These are phyloP conservation scores for Arthrocladium fulminans DNA, from an alignment of 2,329 filamentous ascomycete genomes.

Conservation along the genomic window DNA sequence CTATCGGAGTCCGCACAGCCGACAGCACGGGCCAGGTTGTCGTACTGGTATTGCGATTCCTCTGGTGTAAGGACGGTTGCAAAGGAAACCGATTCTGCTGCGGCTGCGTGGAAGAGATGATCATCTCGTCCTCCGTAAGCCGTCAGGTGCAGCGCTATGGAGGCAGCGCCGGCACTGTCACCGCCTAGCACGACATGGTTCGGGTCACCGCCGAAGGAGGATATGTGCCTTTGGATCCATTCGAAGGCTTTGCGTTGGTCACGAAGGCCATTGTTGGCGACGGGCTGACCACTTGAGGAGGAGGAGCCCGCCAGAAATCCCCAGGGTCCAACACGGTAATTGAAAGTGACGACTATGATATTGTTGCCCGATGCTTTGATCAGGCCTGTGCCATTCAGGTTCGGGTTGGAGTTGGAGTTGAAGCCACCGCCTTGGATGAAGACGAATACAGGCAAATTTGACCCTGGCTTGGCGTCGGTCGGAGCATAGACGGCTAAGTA, in stretches of 20 bases:
- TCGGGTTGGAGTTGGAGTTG: slow-evolving; percentile 49
- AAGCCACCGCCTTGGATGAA: slow-evolving; percentile 57
- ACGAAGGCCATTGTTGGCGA: slow-evolving; percentile 58
- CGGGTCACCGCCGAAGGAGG: slow-evolving; percentile 60
- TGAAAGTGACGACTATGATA: slow-evolving; percentile 63
- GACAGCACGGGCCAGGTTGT: slow-evolving; percentile 43
- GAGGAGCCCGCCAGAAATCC: slow-evolving; percentile 58
- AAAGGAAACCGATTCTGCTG: slow-evolving; percentile 48
- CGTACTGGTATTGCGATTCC: slow-evolving; percentile 45
- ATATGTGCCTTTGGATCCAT: slow-evolving; percentile 61
- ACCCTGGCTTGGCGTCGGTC: slow-evolving; percentile 26
- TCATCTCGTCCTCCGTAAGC: slow-evolving; percentile 43
- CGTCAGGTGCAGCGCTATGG: slow-evolving; percentile 56
- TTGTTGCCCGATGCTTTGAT: slow-evolving; percentile 49
- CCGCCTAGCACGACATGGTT: slow-evolving; percentile 60
- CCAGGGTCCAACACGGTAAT: slow-evolving; percentile 67
- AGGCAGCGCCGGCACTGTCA: slow-evolving; percentile 56
- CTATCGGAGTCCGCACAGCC: slow-evolving; percentile 31
- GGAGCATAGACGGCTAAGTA: slow-evolving; percentile 37
- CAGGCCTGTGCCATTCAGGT: slow-evolving; percentile 55
- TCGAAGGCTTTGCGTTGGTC: slow-evolving; percentile 61
- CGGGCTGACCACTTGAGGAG: slow-evolving; percentile 3
- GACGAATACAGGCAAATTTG: slow-evolving; percentile 56
- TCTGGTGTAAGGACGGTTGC: slow-evolving; percentile 39
- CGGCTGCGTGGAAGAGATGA: slow-evolving; percentile 44